Evolutionary conservation across 2,329 filamentous ascomycete species (phyloP).

Genomic region (Beauveria australis): DNA sequence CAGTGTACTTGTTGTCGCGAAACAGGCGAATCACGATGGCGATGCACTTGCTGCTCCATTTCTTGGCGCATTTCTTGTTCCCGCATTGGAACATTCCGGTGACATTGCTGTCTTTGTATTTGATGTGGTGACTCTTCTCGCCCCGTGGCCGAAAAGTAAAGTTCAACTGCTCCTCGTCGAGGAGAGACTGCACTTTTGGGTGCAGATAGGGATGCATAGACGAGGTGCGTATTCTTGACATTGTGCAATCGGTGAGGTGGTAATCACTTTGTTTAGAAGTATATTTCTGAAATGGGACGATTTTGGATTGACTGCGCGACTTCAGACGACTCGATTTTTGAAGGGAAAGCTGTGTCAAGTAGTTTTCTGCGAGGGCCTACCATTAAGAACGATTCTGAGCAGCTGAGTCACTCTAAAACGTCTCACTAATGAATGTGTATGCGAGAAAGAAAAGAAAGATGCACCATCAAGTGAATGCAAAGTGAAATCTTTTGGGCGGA

Average conservation of each 20-base stretch:
- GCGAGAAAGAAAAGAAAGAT: too few relatives aligned
- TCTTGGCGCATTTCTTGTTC: constrained; percentile 17
- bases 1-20: constrained; percentile 23
- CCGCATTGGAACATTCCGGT: constrained; percentile 27
- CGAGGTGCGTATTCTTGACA: constrained; percentile 4
- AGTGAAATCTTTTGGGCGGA: too few relatives aligned
- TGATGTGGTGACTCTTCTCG: constrained; percentile 8
- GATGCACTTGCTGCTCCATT: constrained; percentile 28
- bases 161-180: constrained; percentile 12
- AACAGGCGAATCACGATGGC: constrained; percentile 27
- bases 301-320: not conserved
- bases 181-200: constrained; percentile 9
- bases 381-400: not conserved
- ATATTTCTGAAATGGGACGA: not conserved
- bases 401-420: not conserved
- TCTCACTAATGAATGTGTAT: too few relatives aligned
- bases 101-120: constrained; percentile 21
- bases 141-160: constrained; percentile 19
- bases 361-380: not conserved
- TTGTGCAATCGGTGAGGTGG: not conserved
- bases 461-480: too few relatives aligned
- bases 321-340: not conserved
- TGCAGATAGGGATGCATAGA: constrained; percentile 17
- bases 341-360: not conserved
- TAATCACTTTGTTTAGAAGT: not conserved